Percentiles rank a stretch among this genome's conserved stretches.
These are phyloP conservation scores for Mycena galopus DNA, from an alignment of 768 basidiomycete species.

Conservation along the genomic window DNA sequence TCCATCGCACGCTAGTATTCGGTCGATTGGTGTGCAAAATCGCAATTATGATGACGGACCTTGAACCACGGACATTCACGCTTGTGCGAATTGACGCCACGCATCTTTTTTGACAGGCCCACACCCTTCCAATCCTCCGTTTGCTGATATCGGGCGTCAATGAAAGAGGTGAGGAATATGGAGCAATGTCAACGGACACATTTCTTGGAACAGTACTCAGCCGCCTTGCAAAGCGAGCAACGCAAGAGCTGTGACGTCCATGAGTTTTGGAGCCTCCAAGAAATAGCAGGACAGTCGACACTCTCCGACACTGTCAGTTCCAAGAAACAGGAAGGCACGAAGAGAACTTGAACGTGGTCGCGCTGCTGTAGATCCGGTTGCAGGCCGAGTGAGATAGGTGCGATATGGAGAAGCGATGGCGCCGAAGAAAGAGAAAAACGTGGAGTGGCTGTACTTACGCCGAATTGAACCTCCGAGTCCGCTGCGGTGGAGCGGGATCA, in stretches of 20 bases:
- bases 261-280: background rate
- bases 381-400: no score
- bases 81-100: slow-evolving; percentile 4
- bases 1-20: background rate
- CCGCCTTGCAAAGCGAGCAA: slow-evolving; percentile 9
- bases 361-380: no score
- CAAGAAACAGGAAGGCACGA: no score
- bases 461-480: no score
- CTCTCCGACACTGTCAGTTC: no score
- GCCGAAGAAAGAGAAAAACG: no score
- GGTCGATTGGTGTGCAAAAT: background rate
- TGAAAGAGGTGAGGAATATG: background rate
- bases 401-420: no score
- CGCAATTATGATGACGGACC: background rate
- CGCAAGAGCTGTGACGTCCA: background rate
- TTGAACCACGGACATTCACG: slow-evolving; percentile 5
- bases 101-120: background rate
- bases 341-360: no score
- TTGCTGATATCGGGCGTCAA: background rate
- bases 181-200: background rate
- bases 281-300: no score
- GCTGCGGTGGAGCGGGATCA: no score
- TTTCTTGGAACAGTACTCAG: slow-evolving; percentile 11
- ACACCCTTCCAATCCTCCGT: background rate
- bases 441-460: no score